These are phyloP conservation scores for Trichaptum fuscoviolaceum DNA, from an alignment of 768 basidiomycete genomes.

Conservation along the genomic window DNA sequence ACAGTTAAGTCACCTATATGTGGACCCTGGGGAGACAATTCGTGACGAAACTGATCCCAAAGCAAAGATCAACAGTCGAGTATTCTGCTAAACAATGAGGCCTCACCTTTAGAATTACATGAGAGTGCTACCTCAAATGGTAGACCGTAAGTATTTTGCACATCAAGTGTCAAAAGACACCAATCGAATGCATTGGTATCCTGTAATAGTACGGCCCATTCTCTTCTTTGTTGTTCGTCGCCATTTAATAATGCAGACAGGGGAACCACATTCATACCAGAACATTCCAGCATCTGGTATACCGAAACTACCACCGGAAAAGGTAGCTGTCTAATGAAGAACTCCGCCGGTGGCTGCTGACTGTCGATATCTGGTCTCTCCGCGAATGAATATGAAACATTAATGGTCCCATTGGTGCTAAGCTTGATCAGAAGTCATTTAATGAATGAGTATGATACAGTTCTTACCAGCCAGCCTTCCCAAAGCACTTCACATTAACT, in stretches of 20 bases:
- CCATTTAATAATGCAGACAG: constrained; percentile 24
- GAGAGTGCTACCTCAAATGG: constrained; percentile 88
- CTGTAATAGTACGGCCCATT: constrained; percentile 24
- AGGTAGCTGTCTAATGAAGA: constrained; percentile 84
- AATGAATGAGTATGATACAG: constrained; percentile 7
- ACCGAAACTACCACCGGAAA: constrained; percentile 92
- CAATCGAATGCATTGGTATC: constrained; percentile 54
- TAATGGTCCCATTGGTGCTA: constrained; percentile 75
- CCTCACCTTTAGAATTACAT: constrained; percentile 55
- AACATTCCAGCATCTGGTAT: constrained; percentile 90
- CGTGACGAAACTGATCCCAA: constrained; percentile 39
- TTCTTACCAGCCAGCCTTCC: constrained; percentile 89
- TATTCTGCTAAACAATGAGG: constrained; percentile 11
- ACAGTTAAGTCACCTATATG: constrained; percentile 41
- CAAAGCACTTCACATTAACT: constrained; percentile 69
- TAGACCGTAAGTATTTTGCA: constrained; percentile 86
- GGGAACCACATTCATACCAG: constrained; percentile 75
- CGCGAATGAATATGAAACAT: constrained; percentile 77
- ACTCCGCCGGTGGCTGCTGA: constrained; percentile 30
- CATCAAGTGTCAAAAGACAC: constrained; percentile 86
- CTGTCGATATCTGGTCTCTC: constrained; percentile 35
- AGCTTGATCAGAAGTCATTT: constrained; percentile 12
- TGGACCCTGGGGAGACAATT: constrained; percentile 84
- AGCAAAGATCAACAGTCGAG: background rate
- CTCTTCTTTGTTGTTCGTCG: constrained; percentile 18